Conservation (phyloP, 805 yeast species). For the Candida incommunis region DNA sequence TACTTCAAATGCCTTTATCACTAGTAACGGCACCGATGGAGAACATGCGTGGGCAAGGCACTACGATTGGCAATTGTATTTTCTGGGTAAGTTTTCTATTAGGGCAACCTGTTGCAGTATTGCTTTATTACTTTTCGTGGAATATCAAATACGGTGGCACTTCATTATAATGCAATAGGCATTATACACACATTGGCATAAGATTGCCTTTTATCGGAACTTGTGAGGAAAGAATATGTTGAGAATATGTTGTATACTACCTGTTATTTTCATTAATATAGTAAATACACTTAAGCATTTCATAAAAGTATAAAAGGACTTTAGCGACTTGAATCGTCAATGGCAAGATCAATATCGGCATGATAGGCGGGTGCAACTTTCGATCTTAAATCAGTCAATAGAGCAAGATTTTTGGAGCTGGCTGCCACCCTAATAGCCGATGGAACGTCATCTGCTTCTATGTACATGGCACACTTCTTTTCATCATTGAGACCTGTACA, state of each 20-base stretch:
- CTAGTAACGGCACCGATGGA: conserved; percentile 29
- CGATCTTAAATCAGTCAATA: neutral
- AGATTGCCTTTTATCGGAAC: conserved; percentile 1
- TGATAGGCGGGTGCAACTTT: neutral
- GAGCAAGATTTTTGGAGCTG: neutral
- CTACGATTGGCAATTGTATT: conserved; percentile 30
- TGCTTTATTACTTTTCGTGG: conserved; percentile 33
- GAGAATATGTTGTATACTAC: too few species aligned
- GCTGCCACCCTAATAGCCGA: neutral
- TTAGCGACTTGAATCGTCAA: neutral
- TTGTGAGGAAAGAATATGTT: conserved; percentile 4
- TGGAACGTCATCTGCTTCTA: conserved; percentile 24
- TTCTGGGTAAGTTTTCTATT: conserved; percentile 32
- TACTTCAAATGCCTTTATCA: conserved; percentile 30
- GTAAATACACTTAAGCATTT: too few species aligned
- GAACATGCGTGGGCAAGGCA: conserved; percentile 25
- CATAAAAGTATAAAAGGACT: neutral
- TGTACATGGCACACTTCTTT: conserved; percentile 35
- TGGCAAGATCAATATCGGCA: neutral
- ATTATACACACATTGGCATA: too few species aligned
- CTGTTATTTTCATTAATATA: too few species aligned
- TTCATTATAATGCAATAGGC: neutral
- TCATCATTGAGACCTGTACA: conserved; percentile 32
- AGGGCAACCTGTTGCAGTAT: conserved; percentile 32
- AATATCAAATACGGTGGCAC: conserved; percentile 15